Conservation (phyloP, 2,329 filamentous ascomycete genomes). For the Magnaporthiopsis rhizophila region DNA sequence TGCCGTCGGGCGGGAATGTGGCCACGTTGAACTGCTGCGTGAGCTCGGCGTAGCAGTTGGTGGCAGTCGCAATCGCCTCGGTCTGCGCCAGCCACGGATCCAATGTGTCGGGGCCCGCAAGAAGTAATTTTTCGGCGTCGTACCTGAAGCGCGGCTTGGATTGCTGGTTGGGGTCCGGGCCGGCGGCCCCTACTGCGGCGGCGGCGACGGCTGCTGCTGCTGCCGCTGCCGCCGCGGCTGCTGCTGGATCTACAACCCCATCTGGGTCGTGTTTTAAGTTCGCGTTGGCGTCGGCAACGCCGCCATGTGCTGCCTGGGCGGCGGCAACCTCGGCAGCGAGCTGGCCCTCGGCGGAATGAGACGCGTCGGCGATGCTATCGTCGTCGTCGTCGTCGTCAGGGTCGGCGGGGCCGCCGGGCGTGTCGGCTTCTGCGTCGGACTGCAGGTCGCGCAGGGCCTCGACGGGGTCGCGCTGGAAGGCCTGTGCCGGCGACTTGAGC, state of each 20-base stretch:
- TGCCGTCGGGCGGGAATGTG: constrained; percentile 12
- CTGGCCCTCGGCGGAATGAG: constrained; percentile 1
- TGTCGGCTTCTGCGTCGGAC: constrained; percentile 2
- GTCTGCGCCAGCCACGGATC: constrained; percentile 13
- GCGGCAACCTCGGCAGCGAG: constrained; percentile 1
- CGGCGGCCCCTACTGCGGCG: neutral
- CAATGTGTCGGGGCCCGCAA: constrained; percentile 8
- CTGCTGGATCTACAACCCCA: neutral
- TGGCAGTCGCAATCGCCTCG: constrained; percentile 12
- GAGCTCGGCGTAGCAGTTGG: constrained; percentile 13
- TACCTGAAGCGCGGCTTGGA: constrained; percentile 3
- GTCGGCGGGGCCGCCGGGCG: constrained; percentile 1
- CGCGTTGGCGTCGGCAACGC: neutral
- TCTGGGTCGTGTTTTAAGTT: neutral
- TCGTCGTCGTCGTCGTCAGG: constrained; percentile 4
- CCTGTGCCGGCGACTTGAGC: constrained; percentile 7
- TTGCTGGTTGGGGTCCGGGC: neutral
- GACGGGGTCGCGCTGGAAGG: constrained; percentile 6
- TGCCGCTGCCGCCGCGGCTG: neutral
- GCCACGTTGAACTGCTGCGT: constrained; percentile 13
- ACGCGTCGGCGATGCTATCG: constrained; percentile 3
- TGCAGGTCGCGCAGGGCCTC: constrained; percentile 7
- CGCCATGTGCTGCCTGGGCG: neutral
- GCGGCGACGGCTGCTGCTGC: constrained; percentile 1
- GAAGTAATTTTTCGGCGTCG: constrained; percentile 6